phyloP scores from a whole-genome alignment of 176 grass and related monocot species.

The Ensete ventricosum region DNA sequence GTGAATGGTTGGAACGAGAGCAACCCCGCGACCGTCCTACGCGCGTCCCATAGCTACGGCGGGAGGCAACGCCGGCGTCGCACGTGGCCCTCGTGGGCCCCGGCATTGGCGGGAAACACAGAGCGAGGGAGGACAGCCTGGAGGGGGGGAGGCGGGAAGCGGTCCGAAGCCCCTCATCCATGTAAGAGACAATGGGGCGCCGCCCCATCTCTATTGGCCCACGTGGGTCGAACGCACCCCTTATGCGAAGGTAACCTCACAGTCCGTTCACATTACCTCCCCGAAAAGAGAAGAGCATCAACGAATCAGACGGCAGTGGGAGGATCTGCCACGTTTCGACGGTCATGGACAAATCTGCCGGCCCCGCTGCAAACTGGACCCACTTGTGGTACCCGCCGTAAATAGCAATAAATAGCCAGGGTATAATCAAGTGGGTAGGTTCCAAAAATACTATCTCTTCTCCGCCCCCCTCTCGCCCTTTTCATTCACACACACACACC shows the following conservation, averaged over 20 bases:
- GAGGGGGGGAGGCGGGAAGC: too few relatives aligned
- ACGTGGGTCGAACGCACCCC: too few relatives aligned
- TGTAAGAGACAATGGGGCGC: too few relatives aligned
- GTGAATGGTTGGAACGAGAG: too few relatives aligned
- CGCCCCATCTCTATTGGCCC: too few relatives aligned
- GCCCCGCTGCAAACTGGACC: not conserved
- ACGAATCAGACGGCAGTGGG: not conserved
- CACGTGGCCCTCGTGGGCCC: not conserved
- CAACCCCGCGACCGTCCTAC: too few relatives aligned
- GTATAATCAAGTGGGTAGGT: not conserved
- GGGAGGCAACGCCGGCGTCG: too few relatives aligned
- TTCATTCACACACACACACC: too few relatives aligned
- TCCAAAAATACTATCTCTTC: not conserved
- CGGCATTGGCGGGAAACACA: not conserved
- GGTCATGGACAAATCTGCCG: not conserved
- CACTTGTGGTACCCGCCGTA: not conserved
- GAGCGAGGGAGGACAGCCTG: not conserved
- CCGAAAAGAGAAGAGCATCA: not conserved
- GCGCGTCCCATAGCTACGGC: too few relatives aligned
- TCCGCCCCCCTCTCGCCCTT: not conserved
- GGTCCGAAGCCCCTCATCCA: too few relatives aligned
- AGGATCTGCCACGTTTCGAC: not conserved
- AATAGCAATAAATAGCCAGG: not conserved
- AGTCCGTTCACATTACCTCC: not conserved
- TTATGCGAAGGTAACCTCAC: not conserved